Evolutionary conservation across 345 rosid species (phyloP), one percentile per base, ranked within the genome.

Genomic region (Hibiscus syriacus): DNA sequence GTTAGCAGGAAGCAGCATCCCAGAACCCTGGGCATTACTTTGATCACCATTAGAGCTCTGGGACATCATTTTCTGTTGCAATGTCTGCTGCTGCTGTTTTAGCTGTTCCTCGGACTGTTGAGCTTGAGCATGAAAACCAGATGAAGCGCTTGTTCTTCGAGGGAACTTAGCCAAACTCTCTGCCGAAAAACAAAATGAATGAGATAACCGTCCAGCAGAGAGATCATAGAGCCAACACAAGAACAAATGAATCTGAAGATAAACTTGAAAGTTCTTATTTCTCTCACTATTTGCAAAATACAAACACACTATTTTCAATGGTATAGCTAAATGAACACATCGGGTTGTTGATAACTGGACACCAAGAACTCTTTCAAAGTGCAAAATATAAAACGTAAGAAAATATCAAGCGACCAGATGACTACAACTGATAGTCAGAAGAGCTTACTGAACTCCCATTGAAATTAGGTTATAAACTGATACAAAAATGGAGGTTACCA

Each of bases 161-260:
- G 99, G 98, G 70, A 84, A 95, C 85, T 92, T 95, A 60, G 93
- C 87, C 83, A 92, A 88, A 79, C 99, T 92, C 84, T 95, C 98
- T 95, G 87, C 26, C 34, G 49, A 67, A 57, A 73, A 68, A 38
- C 29, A 55, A 64, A 66, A 70, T 5, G 62, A 70, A 36, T 9
- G 19, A 61, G 70, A 55, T 30, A 48, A 32, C 20, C 11, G 10
- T 63, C 69, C 29, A 16, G 14, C 14, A 53, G 13, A 7, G 9
- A 68, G 7, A 36, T 30, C 26, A 0, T 10, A 32, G 16, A 52
- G 61, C 55, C 23, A 14, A n/a, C 49, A 32, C 7, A 45, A 56
- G 69, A 69, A 17, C 70, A 64, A 45, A 26, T 48, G 41, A 66
- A 29, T 66, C 27, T 29, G 41, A 41, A 57, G 23, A 32, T 48